These are phyloP conservation scores for Podila minutissima DNA, from an alignment of 192 early-diverging fungal species.

Conservation along the genomic window DNA sequence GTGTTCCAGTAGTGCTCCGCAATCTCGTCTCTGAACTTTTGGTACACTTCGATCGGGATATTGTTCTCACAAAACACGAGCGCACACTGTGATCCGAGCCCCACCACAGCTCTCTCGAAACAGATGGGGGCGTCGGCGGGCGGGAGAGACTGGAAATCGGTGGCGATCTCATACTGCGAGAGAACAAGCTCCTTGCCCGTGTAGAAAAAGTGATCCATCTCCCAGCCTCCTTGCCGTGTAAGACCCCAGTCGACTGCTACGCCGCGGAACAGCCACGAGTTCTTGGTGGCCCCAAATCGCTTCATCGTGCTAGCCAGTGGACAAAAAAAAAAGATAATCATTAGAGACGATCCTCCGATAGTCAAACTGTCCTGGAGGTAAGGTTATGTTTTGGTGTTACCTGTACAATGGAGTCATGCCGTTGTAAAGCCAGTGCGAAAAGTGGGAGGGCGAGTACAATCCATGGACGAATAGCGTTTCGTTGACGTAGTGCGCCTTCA, in stretches of 20 bases:
- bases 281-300: conserved; percentile 22
- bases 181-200: conserved; percentile 37
- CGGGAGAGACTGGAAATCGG: conserved; percentile 24
- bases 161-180: conserved; percentile 3
- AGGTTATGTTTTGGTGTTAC: background rate
- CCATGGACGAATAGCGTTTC: conserved; percentile 57
- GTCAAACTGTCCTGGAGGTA: too few species aligned
- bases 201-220: conserved; percentile 27
- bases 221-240: conserved; percentile 13
- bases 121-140: conserved; percentile 32
- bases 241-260: background rate
- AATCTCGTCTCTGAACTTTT: conserved; percentile 11
- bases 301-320: conserved; percentile 19
- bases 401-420: conserved; percentile 57
- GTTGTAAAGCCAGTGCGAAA: conserved; percentile 59
- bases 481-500: conserved; percentile 33
- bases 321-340: too few species aligned
- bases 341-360: too few species aligned
- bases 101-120: conserved; percentile 34
- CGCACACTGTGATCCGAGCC: conserved; percentile 36
- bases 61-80: conserved; percentile 35
- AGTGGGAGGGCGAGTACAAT: conserved; percentile 54
- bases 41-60: conserved; percentile 33
- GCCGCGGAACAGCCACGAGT: conserved; percentile 20
- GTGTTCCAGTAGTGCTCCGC: conserved; percentile 13